A percentile compares a stretch with the other conserved stretches of the same genome.
These are phyloP conservation scores for Metschnikowia cubensis DNA, from an alignment of 805 yeast species.

Conservation along the genomic window DNA sequence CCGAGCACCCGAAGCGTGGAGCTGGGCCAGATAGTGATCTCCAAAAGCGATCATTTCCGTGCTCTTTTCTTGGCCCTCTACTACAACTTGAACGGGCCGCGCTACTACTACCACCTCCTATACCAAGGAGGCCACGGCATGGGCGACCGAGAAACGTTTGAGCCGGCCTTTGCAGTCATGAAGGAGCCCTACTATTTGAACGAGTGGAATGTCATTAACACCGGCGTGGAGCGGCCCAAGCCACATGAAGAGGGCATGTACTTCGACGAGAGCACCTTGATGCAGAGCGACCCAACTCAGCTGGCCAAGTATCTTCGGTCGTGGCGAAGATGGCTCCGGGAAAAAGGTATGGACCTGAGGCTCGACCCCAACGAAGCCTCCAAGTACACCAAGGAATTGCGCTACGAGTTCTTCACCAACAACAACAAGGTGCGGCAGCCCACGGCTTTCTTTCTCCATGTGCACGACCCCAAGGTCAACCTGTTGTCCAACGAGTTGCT, in stretches of 20 bases:
- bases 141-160: conserved; percentile 37
- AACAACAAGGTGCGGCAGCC: conserved; percentile 16
- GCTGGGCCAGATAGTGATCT: conserved; percentile 35
- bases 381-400: conserved; percentile 22
- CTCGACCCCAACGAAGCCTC: conserved; percentile 29
- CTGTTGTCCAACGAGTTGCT: conserved; percentile 21
- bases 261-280: conserved; percentile 28
- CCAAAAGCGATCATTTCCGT: conserved; percentile 30
- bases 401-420: conserved; percentile 18
- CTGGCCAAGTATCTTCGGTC: conserved; percentile 16
- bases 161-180: conserved; percentile 36
- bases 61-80: conserved; percentile 30
- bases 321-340: conserved; percentile 27
- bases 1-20: conserved; percentile 30
- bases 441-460: conserved; percentile 28
- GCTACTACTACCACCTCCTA: conserved; percentile 26
- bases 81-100: conserved; percentile 31
- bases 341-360: conserved; percentile 25
- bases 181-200: conserved; percentile 30
- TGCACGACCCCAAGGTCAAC: conserved; percentile 32
- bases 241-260: conserved; percentile 8
- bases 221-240: conserved; percentile 10
- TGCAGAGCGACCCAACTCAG: conserved; percentile 29
- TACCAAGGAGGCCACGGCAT: conserved; percentile 34
- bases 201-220: conserved; percentile 15